Base-by-base conservation (phyloP, 1,284 basidiomycete species). In the Pseudozyma pruni region DNA sequence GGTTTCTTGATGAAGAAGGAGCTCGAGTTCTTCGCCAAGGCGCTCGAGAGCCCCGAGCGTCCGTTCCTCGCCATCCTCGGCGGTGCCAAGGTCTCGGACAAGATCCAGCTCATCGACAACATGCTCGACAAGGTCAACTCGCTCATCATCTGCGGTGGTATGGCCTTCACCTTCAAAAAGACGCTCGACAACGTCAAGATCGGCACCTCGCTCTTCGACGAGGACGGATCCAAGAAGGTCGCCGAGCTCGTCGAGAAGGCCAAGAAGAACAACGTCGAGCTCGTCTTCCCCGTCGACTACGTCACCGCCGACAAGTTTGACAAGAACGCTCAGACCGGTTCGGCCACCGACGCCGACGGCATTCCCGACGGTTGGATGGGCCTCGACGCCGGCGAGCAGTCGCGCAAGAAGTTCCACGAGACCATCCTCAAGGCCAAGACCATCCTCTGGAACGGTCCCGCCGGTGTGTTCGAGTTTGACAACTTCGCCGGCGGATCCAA, bases 131-230 rank as follows among this genome's bases (percentile, higher is more conserved):
- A 98, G 89, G 94, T 98, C 84, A 87, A 98, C 86, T 92, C 91
- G 50, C 86, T 98, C 74, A 98, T 98, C 85, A 92, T 98, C 78
- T 92, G 93, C 78, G 96, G 96, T 82, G 95, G 95, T 43, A 98
- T 98, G 95, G 92, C 93, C 44, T 98, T 97, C 86, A 98, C 95
- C 66, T 98, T 98, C 88, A 95, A 96, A 86, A 98, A 98, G 87
- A 91, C 90, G 8, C 87, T 97, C 51, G 87, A 97, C 67, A 87
- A 88, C 72, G 87, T 95, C 59, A 61, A 71, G 90, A 98, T 98
- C 78, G 95, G 95, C 67, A 88, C 90, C 72, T 98, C 96, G 22
- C 89, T 98, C 66, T 98, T 94, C 79, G 95, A 98, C 85, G 87
- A 88, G 79, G 88, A 91, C 54, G 96, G 96, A 39, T 88, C 93